These are phyloP conservation scores for Areca catechu DNA, from an alignment of 176 grass and related monocot species.

Conservation along the genomic window DNA sequence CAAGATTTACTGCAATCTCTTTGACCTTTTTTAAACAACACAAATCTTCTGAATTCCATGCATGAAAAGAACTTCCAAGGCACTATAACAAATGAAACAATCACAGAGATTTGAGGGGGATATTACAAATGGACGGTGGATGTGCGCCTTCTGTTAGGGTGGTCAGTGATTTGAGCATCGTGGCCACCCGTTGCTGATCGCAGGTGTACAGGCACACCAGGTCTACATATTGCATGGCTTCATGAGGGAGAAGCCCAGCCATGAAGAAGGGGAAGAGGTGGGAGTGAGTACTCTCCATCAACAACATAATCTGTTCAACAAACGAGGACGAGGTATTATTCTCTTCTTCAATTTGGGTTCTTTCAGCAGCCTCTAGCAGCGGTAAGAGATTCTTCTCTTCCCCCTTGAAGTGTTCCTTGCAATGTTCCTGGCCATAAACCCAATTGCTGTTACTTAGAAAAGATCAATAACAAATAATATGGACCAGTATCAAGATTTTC, in stretches of 20 bases:
- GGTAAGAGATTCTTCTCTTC: slow-evolving; percentile 81
- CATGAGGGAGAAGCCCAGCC: slow-evolving; percentile 75
- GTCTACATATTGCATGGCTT: slow-evolving; percentile 80
- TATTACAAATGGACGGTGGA: slow-evolving; percentile 8
- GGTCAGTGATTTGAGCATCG: slow-evolving; percentile 58
- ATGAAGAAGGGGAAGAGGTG: slow-evolving; percentile 89
- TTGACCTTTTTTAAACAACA: no score
- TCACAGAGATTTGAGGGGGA: neutral
- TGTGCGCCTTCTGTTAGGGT: slow-evolving; percentile 42
- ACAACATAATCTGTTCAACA: slow-evolving; percentile 36
- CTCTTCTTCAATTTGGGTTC: slow-evolving; percentile 54
- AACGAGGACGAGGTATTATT: slow-evolving; percentile 45
- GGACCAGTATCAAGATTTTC: no score
- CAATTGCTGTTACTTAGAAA: no score
- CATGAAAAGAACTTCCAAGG: no score
- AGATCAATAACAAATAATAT: no score
- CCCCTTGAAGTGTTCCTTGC: slow-evolving; percentile 76
- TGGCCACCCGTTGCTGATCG: slow-evolving; percentile 40
- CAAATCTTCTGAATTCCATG: no score
- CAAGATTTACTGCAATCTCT: no score
- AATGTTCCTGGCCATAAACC: slow-evolving; percentile 46
- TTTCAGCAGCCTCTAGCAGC: slow-evolving; percentile 43
- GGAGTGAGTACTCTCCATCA: slow-evolving; percentile 78
- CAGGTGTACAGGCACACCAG: slow-evolving; percentile 46
- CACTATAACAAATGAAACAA: neutral